These are phyloP conservation scores for Canna indica DNA, from an alignment of 176 grass and related monocot species.

Conservation along the genomic window DNA sequence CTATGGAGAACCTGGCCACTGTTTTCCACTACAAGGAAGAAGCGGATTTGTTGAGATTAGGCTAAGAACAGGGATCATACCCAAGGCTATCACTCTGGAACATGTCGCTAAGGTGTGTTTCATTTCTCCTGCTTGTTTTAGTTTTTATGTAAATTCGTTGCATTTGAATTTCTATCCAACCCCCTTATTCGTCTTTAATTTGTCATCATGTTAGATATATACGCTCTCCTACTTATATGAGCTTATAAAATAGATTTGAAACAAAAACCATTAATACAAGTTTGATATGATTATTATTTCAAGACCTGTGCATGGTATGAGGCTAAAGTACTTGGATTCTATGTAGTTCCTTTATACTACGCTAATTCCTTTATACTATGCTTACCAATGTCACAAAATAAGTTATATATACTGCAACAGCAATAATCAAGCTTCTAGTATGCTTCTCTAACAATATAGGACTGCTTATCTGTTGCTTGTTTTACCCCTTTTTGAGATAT, in stretches of 20 bases:
- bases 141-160: not conserved
- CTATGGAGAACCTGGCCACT: conserved; percentile 87
- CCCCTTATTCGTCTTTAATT: not conserved
- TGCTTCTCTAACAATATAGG: not conserved
- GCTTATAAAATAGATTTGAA: too few relatives aligned
- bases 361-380: not conserved
- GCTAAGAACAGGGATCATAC: conserved; percentile 47
- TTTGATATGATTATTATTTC: not conserved
- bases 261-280: not conserved
- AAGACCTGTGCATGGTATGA: not conserved
- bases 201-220: not conserved
- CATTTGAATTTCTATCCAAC: not conserved
- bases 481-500: not conserved
- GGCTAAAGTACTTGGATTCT: not conserved
- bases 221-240: not conserved
- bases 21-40: conserved; percentile 63
- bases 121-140: not conserved
- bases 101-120: conserved; percentile 75
- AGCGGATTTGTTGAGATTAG: conserved; percentile 74
- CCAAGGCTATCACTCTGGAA: conserved; percentile 74
- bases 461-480: not conserved
- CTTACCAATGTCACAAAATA: not conserved
- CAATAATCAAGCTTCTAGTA: not conserved
- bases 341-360: too few relatives aligned
- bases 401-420: not conserved